A percentile compares a stretch with the other conserved stretches of the same genome.
These are phyloP conservation scores for Calvatia gigantea DNA, from an alignment of 768 basidiomycete genomes.

Conservation along the genomic window DNA sequence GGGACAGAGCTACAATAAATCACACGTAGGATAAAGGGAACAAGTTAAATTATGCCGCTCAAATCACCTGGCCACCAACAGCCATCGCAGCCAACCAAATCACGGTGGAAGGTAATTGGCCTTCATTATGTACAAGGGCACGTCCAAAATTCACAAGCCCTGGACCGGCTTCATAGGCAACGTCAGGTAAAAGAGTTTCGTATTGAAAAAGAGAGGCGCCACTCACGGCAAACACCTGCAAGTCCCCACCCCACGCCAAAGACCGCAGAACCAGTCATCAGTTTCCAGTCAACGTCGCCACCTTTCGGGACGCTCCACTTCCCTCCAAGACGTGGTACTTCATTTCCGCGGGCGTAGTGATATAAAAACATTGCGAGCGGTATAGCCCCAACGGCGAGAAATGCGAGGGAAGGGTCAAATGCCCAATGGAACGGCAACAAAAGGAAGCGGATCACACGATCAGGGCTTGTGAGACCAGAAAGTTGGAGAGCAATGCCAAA, in stretches of 20 bases:
- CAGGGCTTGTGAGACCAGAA: conserved; percentile 48
- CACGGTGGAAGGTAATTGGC: conserved; percentile 27
- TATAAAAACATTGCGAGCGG: conserved; percentile 44
- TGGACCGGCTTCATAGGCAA: conserved; percentile 46
- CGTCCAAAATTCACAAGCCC: conserved; percentile 60
- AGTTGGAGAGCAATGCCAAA: conserved; percentile 54
- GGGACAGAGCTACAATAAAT: no score
- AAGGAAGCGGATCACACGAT: conserved; percentile 50
- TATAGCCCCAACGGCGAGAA: conserved; percentile 50
- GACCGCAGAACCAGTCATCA: conserved; percentile 48
- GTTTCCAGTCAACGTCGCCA: conserved; percentile 37
- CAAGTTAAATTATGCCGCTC: no score
- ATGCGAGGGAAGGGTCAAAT: conserved; percentile 56
- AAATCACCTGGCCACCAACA: conserved; percentile 37
- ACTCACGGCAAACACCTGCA: conserved; percentile 60
- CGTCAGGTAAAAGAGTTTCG: neutral
- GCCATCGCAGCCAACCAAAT: conserved; percentile 40
- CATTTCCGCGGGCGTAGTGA: conserved; percentile 33
- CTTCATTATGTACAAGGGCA: conserved; percentile 33
- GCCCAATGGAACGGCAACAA: conserved; percentile 42
- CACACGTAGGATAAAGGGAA: no score
- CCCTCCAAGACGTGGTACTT: conserved; percentile 40
- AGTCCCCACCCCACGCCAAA: conserved; percentile 66
- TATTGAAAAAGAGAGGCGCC: neutral
- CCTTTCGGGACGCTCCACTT: conserved; percentile 38